phyloP scores from a whole-genome alignment of 805 yeast genomes.

The Saccharomycopsis fermentans region DNA sequence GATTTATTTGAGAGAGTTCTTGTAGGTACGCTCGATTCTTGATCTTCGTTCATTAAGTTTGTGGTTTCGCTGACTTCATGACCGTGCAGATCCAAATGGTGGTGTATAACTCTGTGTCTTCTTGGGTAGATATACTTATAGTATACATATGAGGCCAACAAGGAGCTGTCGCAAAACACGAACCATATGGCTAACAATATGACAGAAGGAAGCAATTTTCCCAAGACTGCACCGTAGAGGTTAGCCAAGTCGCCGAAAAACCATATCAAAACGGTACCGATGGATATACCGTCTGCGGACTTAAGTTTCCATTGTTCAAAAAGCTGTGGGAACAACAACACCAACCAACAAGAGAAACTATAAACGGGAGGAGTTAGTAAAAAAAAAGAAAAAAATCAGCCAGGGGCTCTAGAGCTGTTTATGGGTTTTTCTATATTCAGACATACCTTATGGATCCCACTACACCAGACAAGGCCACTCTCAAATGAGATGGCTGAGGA shows the following conservation, averaged over 20 bases:
- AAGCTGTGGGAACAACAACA: conserved; percentile 63
- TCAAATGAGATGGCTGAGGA: conserved; percentile 20
- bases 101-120: conserved; percentile 21
- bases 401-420: too few species aligned
- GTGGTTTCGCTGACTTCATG: conserved; percentile 1
- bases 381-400: background rate
- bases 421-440: too few species aligned
- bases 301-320: conserved; percentile 73
- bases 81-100: conserved; percentile 16
- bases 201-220: conserved; percentile 58
- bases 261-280: conserved; percentile 61
- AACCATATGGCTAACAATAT: conserved; percentile 67
- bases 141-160: conserved; percentile 49
- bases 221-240: conserved; percentile 61
- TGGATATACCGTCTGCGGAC: conserved; percentile 64
- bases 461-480: conserved; percentile 46
- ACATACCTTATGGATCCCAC: conserved; percentile 56
- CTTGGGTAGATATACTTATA: conserved; percentile 40
- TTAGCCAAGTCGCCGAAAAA: conserved; percentile 62
- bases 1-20: background rate
- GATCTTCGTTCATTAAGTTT: background rate
- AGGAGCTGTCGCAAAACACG: conserved; percentile 54
- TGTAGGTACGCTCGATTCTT: background rate
- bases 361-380: background rate
- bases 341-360: conserved; percentile 71